Percentiles rank a stretch among this genome's conserved stretches.
Conservation (phyloP, 2,329 filamentous ascomycete genomes). For the Fusarium sacchari region DNA sequence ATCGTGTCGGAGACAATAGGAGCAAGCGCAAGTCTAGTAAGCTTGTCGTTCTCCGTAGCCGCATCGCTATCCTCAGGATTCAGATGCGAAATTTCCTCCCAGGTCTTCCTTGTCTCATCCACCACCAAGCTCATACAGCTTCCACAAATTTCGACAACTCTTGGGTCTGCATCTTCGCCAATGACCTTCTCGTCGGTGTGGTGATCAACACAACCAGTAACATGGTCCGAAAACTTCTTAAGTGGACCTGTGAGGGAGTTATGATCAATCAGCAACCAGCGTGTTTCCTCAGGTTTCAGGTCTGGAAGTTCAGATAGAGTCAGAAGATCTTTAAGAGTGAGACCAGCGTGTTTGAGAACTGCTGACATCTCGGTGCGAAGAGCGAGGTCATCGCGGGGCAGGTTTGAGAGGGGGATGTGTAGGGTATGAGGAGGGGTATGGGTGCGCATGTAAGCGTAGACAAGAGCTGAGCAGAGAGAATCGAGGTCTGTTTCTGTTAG, state of each 20-base stretch:
- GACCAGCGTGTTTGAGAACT: conserved; percentile 69
- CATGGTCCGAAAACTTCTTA: conserved; percentile 59
- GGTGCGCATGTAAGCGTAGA: conserved; percentile 79
- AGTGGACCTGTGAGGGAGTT: conserved; percentile 75
- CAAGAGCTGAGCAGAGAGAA: conserved; percentile 77
- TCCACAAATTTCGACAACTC: conserved; percentile 73
- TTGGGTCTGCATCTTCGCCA: conserved; percentile 57
- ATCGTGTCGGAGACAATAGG: conserved; percentile 79
- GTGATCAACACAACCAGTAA: conserved; percentile 79
- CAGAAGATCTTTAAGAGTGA: conserved; percentile 70
- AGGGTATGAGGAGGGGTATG: conserved; percentile 63
- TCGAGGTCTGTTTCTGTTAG: conserved; percentile 71
- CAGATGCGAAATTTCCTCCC: conserved; percentile 61
- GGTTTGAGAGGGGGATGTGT: conserved; percentile 79
- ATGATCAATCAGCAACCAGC: conserved; percentile 83
- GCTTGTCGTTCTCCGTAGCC: conserved; percentile 60
- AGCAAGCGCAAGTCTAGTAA: conserved; percentile 74
- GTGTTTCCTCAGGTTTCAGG: conserved; percentile 65
- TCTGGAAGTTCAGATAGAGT: conserved; percentile 64
- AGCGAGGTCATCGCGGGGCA: conserved; percentile 72
- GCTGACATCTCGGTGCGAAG: conserved; percentile 79
- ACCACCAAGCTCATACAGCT: conserved; percentile 79
- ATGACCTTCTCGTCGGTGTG: conserved; percentile 77
- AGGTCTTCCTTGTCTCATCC: conserved; percentile 65
- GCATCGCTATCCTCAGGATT: conserved; percentile 38